phyloP scores from a whole-genome alignment of 1,139 yeast genomes.

The Yamadazyma epiphylla region DNA sequence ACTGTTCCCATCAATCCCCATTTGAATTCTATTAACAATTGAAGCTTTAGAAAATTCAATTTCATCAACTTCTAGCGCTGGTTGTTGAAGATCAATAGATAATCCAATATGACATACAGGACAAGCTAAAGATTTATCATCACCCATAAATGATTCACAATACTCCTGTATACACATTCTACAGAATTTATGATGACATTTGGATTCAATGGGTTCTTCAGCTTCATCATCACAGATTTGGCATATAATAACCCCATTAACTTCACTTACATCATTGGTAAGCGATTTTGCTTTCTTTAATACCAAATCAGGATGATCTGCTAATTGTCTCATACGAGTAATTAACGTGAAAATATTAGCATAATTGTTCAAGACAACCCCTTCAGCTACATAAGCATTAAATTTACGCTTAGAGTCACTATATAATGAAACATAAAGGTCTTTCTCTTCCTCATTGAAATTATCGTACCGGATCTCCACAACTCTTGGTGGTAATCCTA shows the following conservation, averaged over 20 bases:
- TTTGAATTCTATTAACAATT: slow-evolving; percentile 82
- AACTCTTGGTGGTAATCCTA: slow-evolving; percentile 92
- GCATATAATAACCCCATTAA: slow-evolving; percentile 68
- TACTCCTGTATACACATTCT: slow-evolving; percentile 89
- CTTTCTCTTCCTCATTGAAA: slow-evolving; percentile 93
- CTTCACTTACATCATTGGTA: slow-evolving; percentile 24
- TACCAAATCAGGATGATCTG: slow-evolving; percentile 96
- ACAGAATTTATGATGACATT: slow-evolving; percentile 91
- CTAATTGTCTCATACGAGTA: slow-evolving; percentile 95
- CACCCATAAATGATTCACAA: slow-evolving; percentile 75
- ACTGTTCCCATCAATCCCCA: slow-evolving; percentile 64
- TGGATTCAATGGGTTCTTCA: slow-evolving; percentile 92
- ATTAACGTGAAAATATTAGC: slow-evolving; percentile 94
- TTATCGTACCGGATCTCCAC: slow-evolving; percentile 82
- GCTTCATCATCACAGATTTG: slow-evolving; percentile 97
- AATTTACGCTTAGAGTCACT: slow-evolving; percentile 83
- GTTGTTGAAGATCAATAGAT: slow-evolving; percentile 85
- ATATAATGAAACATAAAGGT: slow-evolving; percentile 81
- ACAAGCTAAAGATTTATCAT: slow-evolving; percentile 60
- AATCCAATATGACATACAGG: slow-evolving; percentile 95
- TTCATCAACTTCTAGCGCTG: slow-evolving; percentile 75
- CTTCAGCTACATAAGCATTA: slow-evolving; percentile 86
- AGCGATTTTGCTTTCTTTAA: slow-evolving; percentile 56
- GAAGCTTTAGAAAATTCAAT: slow-evolving; percentile 68
- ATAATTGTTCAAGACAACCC: slow-evolving; percentile 90